Conservation (phyloP, 192 early-diverging fungal species). For the Podila verticillata region DNA sequence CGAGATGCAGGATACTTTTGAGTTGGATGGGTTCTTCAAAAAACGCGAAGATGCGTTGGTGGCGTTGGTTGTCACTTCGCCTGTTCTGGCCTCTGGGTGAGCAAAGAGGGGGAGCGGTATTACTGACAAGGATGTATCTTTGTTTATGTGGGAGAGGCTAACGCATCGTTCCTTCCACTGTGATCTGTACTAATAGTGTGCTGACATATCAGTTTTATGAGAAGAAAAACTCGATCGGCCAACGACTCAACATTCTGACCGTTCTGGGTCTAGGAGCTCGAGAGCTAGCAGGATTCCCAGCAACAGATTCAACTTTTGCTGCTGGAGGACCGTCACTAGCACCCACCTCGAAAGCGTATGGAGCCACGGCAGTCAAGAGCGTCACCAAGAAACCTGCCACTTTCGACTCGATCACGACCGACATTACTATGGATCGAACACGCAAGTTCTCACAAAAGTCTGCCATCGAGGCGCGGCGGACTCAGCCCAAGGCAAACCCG, state of each 20-base stretch:
- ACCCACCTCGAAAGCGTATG: neutral
- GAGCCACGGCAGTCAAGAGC: neutral
- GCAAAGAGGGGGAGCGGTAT: neutral
- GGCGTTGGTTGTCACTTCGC: constrained; percentile 26
- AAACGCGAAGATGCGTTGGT: constrained; percentile 21
- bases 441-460: constrained; percentile 44
- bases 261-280: constrained; percentile 24
- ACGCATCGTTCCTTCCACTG: neutral
- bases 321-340: neutral
- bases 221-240: constrained; percentile 34
- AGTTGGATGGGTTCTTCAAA: constrained; percentile 16
- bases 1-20: constrained; percentile 24
- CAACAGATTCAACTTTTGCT: neutral
- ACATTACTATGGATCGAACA: constrained; percentile 23
- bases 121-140: neutral
- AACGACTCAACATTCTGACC: constrained; percentile 37
- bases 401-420: constrained; percentile 18
- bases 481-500: constrained; percentile 40
- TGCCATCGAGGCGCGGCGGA: constrained; percentile 24
- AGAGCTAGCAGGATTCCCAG: constrained; percentile 26
- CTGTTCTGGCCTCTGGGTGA: constrained; percentile 17
- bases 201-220: constrained; percentile 34
- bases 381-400: constrained; percentile 6
- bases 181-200: constrained; percentile 9
- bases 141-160: neutral